A percentile compares a stretch with the other conserved stretches of the same genome.
Conservation (phyloP, 257 asterid genomes). For the Ballota nigra region DNA sequence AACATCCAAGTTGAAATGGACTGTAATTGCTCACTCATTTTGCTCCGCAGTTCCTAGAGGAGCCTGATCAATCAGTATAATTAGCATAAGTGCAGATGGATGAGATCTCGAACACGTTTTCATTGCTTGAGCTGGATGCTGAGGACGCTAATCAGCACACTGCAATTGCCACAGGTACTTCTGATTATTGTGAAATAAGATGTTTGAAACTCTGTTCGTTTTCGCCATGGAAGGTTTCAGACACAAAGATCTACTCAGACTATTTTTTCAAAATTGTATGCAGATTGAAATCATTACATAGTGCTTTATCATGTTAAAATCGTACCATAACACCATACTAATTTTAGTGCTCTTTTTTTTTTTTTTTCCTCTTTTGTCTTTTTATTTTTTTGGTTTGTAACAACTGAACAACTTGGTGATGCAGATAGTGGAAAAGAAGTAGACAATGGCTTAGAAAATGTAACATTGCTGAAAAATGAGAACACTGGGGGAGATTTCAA, state of each 20-base stretch:
- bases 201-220: slow-evolving; percentile 17
- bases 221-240: not conserved
- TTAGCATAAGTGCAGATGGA: slow-evolving; percentile 42
- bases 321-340: not conserved
- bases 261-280: slow-evolving; percentile 6
- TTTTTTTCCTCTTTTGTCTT: not conserved
- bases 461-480: slow-evolving; percentile 26
- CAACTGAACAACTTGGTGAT: slow-evolving; percentile 15
- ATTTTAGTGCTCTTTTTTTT: not conserved
- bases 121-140: slow-evolving; percentile 63
- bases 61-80: slow-evolving; percentile 22
- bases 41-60: slow-evolving; percentile 14
- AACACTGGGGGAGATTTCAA: slow-evolving; percentile 38
- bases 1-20: not conserved
- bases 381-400: not conserved
- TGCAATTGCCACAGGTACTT: slow-evolving; percentile 21
- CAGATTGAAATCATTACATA: not conserved
- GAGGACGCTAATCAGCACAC: slow-evolving; percentile 36
- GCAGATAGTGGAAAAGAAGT: slow-evolving; percentile 42
- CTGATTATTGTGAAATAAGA: slow-evolving; percentile 22
- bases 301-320: slow-evolving; percentile 8
- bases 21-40: not conserved
- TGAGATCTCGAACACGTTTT: slow-evolving; percentile 63
- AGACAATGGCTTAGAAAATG: slow-evolving; percentile 30
- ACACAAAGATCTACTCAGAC: not conserved